Evolutionary conservation across 805 yeast genomes (phyloP).

Genomic region (Nadsonia fulvescens): DNA sequence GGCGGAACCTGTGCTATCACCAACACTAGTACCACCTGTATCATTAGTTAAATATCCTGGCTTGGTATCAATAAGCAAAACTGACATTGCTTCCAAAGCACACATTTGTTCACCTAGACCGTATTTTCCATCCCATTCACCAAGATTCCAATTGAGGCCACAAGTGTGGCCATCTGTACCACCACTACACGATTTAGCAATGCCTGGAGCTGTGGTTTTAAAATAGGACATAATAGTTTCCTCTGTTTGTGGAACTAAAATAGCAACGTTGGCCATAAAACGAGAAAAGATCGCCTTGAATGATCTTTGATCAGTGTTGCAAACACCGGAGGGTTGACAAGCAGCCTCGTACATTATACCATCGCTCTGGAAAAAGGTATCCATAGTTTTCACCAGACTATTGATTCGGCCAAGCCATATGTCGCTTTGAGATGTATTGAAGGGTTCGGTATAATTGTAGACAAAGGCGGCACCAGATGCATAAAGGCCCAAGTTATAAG

Average conservation of each 20-base stretch:
- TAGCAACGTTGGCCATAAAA: constrained; percentile 43
- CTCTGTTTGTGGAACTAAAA: constrained; percentile 37
- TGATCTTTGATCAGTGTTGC: constrained; percentile 60
- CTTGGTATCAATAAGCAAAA: constrained; percentile 25
- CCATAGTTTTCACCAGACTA: constrained; percentile 27
- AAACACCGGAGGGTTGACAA: constrained; percentile 37
- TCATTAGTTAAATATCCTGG: constrained; percentile 27
- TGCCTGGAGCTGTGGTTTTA: constrained; percentile 42
- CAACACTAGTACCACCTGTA: constrained; percentile 54
- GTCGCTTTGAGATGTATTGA: constrained; percentile 36
- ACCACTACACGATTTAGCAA: constrained; percentile 65
- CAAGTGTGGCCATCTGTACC: constrained; percentile 71
- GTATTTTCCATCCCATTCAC: constrained; percentile 45
- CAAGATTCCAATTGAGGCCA: constrained; percentile 50
- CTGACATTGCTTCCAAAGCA: constrained; percentile 49
- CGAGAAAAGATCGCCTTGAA: constrained; percentile 57
- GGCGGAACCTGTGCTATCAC: constrained; percentile 49
- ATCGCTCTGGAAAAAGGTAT: constrained; percentile 32
- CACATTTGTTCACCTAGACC: constrained; percentile 79
- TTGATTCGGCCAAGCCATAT: constrained; percentile 27
- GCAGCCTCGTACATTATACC: constrained; percentile 54
- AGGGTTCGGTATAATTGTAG: constrained; percentile 39
- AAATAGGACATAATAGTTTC: constrained; percentile 29
- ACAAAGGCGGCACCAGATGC: constrained; percentile 53
- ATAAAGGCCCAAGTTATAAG: constrained; percentile 56